Evolutionary conservation across 2,329 filamentous ascomycete genomes (phyloP).

Genomic region (Ophiostoma montium): DNA sequence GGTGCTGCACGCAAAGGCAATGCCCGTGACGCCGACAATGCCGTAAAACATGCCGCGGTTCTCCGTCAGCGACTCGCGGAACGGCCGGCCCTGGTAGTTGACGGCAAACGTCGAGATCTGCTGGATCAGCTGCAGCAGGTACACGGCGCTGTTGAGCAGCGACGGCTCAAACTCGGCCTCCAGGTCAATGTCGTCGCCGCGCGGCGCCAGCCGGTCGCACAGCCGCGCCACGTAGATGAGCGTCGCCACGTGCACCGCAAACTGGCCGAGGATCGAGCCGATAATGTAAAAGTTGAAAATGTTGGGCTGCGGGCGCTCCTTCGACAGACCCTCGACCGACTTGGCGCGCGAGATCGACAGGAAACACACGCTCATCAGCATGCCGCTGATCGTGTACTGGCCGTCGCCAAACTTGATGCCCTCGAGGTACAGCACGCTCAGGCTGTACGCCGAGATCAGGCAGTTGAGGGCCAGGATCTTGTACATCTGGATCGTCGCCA

Average conservation of each 20-base stretch:
- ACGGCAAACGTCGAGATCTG: slow-evolving; percentile 98
- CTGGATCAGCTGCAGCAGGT: slow-evolving; percentile 93
- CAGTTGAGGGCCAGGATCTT: slow-evolving; percentile 98
- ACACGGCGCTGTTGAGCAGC: slow-evolving; percentile 90
- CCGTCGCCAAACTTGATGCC: slow-evolving; percentile 99
- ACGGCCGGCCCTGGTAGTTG: slow-evolving; percentile 97
- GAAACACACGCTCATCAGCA: slow-evolving; percentile 99
- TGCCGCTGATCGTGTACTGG: slow-evolving; percentile 95
- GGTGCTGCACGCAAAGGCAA: slow-evolving; percentile 88
- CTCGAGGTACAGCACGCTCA: slow-evolving; percentile 91
- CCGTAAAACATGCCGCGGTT: slow-evolving; percentile 99
- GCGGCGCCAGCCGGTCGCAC: slow-evolving; percentile 73
- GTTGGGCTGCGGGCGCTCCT: slow-evolving; percentile 93
- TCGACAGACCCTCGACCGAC: slow-evolving; percentile 87
- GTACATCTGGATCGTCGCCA: slow-evolving; percentile 99
- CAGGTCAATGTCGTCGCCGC: slow-evolving; percentile 57
- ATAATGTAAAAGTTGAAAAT: slow-evolving; percentile 99
- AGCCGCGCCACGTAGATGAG: slow-evolving; percentile 87
- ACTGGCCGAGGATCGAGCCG: slow-evolving; percentile 91
- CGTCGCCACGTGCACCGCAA: slow-evolving; percentile 87
- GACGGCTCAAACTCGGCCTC: slow-evolving; percentile 91
- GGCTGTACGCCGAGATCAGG: slow-evolving; percentile 90
- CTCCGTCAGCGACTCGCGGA: slow-evolving; percentile 89
- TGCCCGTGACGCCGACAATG: slow-evolving; percentile 73
- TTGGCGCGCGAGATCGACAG: slow-evolving; percentile 95